Evolutionary conservation across 352 stramenopile genomes (phyloP).

Genomic region (Phytophthora cactorum): DNA sequence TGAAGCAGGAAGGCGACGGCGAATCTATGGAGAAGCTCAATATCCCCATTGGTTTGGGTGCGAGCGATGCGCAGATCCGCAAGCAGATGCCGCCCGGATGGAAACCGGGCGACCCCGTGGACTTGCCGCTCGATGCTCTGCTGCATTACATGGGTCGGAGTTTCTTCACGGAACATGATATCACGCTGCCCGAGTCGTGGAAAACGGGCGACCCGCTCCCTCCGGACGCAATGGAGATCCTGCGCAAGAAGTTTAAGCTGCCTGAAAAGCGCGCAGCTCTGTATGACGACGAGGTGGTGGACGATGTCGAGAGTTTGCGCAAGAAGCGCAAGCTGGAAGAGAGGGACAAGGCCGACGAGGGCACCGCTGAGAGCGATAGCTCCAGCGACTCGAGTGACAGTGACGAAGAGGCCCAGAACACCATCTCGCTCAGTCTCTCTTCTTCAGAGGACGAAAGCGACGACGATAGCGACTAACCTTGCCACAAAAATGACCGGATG

Average conservation of each 20-base stretch:
- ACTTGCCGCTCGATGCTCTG: slow-evolving; percentile 77
- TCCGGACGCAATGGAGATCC: slow-evolving; percentile 72
- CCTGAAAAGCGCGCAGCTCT: slow-evolving; percentile 69
- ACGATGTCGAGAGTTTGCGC: slow-evolving; percentile 66
- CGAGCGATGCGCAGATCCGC: slow-evolving; percentile 72
- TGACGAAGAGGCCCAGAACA: slow-evolving; percentile 62
- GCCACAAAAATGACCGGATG: neutral
- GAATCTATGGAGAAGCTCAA: slow-evolving; percentile 51
- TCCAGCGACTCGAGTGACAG: slow-evolving; percentile 65
- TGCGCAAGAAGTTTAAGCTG: slow-evolving; percentile 85
- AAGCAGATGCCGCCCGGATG: slow-evolving; percentile 82
- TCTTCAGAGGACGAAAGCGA: slow-evolving; percentile 68
- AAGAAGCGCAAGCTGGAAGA: slow-evolving; percentile 76
- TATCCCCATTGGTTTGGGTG: slow-evolving; percentile 72
- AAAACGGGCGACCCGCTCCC: slow-evolving; percentile 75
- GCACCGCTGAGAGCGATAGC: slow-evolving; percentile 46
- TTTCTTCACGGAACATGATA: slow-evolving; percentile 80
- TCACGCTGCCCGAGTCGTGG: slow-evolving; percentile 72
- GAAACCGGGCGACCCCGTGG: slow-evolving; percentile 82
- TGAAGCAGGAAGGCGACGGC: slow-evolving; percentile 38
- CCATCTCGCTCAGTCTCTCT: slow-evolving; percentile 79
- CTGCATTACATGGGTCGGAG: slow-evolving; percentile 82
- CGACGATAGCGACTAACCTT: slow-evolving; percentile 57
- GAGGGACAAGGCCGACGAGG: slow-evolving; percentile 42
- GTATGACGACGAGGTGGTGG: slow-evolving; percentile 80